Base-by-base conservation (phyloP, 148 eudicot species). In the Cornus kousa region DNA sequence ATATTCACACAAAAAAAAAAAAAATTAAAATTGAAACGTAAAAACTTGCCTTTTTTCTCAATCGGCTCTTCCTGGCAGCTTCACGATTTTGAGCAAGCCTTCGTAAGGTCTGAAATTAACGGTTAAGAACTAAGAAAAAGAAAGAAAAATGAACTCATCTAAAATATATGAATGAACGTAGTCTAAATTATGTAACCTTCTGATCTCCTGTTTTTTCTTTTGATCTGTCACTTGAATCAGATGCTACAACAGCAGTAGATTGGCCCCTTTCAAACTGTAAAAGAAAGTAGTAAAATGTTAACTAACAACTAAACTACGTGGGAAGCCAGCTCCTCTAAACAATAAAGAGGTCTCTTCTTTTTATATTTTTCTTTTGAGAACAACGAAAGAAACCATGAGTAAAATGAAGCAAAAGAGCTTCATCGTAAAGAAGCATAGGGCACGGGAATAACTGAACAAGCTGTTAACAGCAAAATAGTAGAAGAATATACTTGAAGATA, bases 41-140 rank as follows among this genome's bases (percentile, higher is more conserved):
- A 77, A 7, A 68, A 84, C 82, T 59, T 82, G 83, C 98, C 86
- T 95, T 95, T 83, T 95, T 95, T 75, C 98, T 87, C 81, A 95
- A 79, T 73, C 97, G 86, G 77, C 98, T 95, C 87, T 95, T 95
- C 83, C 98, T 87, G 77, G 98, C 98, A 80, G 98, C 98, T 88
- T 93, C 99, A 57, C 99, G 95, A 82, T 96, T 96, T 82, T 96
- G 99, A 79, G 99, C 99, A 70, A 95, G 90, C 83, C 99, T 86
- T 70, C 99, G 89, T 76, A 90, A 76, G 23, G 99, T 89, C 99
- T 95, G 89, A 74, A 82, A 80, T 69, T 68, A 40, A 57, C 66
- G 19, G 35, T 70, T 24, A 68, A 20, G 3, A 16, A 46, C 17
- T 31, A 74, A 46, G 33, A 50, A 78, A n/a, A 7, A 57, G 43